phyloP scores from a whole-genome alignment of 2,329 filamentous ascomycete genomes.

The Aspergillus fumigatiaffinis region DNA sequence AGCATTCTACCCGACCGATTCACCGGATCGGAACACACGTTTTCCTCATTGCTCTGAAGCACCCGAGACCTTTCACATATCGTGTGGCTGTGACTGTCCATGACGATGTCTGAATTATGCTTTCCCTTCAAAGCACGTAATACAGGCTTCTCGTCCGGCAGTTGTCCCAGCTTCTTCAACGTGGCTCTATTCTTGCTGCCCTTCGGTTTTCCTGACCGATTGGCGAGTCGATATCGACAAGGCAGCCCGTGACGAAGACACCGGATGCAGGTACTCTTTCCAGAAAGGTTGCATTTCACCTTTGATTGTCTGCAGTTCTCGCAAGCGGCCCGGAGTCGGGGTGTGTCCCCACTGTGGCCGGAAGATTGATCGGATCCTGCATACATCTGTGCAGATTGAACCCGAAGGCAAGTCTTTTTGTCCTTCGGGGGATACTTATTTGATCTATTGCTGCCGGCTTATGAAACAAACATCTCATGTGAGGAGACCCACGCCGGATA shows the following conservation, averaged over 20 bases:
- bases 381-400: constrained; percentile 20
- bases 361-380: constrained; percentile 18
- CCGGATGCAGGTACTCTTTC: constrained; percentile 34
- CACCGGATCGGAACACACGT: background rate
- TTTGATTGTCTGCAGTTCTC: constrained; percentile 40
- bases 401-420: background rate
- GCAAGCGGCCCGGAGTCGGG: constrained; percentile 36
- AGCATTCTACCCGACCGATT: background rate
- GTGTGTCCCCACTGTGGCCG: constrained; percentile 24
- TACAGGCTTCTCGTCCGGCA: constrained; percentile 28
- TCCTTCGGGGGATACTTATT: background rate
- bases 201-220: constrained; percentile 38
- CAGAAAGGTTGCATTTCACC: constrained; percentile 37
- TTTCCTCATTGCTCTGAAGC: background rate
- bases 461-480: background rate
- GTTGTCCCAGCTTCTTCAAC: constrained; percentile 32
- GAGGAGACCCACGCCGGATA: background rate
- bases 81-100: constrained; percentile 10
- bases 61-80: background rate
- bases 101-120: constrained; percentile 9
- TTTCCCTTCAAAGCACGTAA: constrained; percentile 15
- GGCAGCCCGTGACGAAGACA: constrained; percentile 36
- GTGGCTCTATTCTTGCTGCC: constrained; percentile 39
- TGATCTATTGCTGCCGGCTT: constrained; percentile 9
- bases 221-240: constrained; percentile 37